Evolutionary conservation across 805 yeast species (phyloP), one percentile per base, ranked within the genome.

Genomic region (Saccharomyces kudriavzevii): DNA sequence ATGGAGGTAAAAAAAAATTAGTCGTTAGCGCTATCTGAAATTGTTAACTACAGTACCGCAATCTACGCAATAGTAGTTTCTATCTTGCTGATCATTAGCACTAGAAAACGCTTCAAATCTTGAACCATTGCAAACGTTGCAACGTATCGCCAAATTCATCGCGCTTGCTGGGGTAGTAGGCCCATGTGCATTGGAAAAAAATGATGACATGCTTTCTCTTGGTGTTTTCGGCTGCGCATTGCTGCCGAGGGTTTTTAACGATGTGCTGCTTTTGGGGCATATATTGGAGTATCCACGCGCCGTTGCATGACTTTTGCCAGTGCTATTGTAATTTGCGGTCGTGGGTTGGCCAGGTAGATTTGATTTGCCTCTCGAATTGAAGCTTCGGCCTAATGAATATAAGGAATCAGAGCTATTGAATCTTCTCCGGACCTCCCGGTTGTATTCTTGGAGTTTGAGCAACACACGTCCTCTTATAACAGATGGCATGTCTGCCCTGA

Each of bases 401-500:
- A 50, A 28, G 3, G 58, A 52, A n/a, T 31, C 17, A 2, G 54
- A 17, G 25, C 54, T 51, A 17, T 49, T 30, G 13, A 35, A 27
- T 22, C 40, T 47, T 17, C 14, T 17, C 25, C 28, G 27, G n/a
- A 27, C 25, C 25, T 53, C 58, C 2, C 24, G 17, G 8, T 50
- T 55, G 27, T 48, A 46, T 13, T 55, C 57, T 29, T 59, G 57
- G 35, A 67, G 50, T 49, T 56, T 60, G 17, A 53, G 40, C 10
- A 73, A 57, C 0, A 75, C 60, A 2, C 61, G 55, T 50, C 74
- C 74, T 53, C 84, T 62, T 13, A 74, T 68, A 10, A 63, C 60
- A 50, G 79, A 74, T 0, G 94, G 85, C 52, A 85, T 76, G 66
- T 90, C 97, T 54, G 88, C 85, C 63, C 97, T 75, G 66, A 87